These are phyloP conservation scores for Colletotrichum higginsianum DNA, from an alignment of 2,329 filamentous ascomycete genomes.

Conservation along the genomic window DNA sequence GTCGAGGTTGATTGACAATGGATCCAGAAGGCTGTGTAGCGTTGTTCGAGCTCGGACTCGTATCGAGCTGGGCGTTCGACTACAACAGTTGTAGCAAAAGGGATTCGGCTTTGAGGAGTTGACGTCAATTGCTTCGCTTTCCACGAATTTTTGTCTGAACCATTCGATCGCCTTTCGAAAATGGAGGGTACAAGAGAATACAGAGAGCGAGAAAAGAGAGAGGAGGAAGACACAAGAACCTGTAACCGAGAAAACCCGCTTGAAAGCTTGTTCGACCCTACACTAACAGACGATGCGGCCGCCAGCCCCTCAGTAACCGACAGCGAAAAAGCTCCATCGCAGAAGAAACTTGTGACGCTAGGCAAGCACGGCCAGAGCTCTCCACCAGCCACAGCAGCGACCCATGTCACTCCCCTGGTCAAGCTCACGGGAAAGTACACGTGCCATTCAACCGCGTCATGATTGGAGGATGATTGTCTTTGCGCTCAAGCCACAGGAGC, in stretches of 20 bases:
- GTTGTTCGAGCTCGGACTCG: conserved; percentile 34
- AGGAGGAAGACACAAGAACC: conserved; percentile 10
- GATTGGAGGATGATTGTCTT: conserved; percentile 18
- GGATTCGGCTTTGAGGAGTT: background rate
- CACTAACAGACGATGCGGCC: conserved; percentile 19
- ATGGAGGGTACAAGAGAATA: background rate
- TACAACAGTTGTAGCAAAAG: conserved; percentile 11
- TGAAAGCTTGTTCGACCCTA: conserved; percentile 40
- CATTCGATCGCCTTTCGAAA: background rate
- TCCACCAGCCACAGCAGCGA: conserved; percentile 32
- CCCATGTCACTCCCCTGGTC: background rate
- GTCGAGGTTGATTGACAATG: background rate
- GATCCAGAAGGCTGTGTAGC: background rate
- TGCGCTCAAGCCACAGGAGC: background rate
- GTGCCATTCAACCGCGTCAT: background rate
- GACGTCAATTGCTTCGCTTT: conserved; percentile 15
- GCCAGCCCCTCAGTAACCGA: conserved; percentile 27
- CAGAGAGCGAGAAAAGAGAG: conserved; percentile 4
- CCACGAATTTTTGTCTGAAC: conserved; percentile 6
- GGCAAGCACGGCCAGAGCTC: conserved; percentile 28
- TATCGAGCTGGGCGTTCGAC: conserved; percentile 3
- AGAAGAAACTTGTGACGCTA: conserved; percentile 32
- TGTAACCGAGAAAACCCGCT: conserved; percentile 36
- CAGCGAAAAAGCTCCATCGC: conserved; percentile 27
- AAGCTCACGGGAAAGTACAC: conserved; percentile 19